These are phyloP conservation scores for Zygosaccharomyces pseudorouxii DNA, from an alignment of 805 yeast genomes.

Conservation along the genomic window DNA sequence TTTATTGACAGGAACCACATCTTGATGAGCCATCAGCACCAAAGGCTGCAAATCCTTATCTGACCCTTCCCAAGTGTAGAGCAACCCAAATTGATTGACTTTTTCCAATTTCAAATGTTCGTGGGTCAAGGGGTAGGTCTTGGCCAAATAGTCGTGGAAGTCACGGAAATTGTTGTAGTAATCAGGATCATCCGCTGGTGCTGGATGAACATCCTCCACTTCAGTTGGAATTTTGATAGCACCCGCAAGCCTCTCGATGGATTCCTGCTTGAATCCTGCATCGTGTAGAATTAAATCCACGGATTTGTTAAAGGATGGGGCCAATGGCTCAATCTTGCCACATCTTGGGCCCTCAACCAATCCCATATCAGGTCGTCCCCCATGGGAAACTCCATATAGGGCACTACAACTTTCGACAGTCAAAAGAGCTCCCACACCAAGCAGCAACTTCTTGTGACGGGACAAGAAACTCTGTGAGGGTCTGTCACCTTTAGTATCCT, in stretches of 20 bases:
- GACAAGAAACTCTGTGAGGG: neutral
- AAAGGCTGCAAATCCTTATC: conserved; percentile 52
- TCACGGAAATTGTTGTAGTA: conserved; percentile 33
- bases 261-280: conserved; percentile 33
- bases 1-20: conserved; percentile 70
- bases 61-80: conserved; percentile 60
- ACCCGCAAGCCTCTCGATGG: conserved; percentile 43
- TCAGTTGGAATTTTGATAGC: conserved; percentile 61
- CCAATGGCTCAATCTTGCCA: conserved; percentile 1
- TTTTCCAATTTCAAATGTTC: conserved; percentile 45
- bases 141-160: conserved; percentile 51
- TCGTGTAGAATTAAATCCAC: conserved; percentile 26
- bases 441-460: conserved; percentile 7
- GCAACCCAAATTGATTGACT: conserved; percentile 59
- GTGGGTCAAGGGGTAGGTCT: conserved; percentile 52
- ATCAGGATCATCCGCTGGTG: conserved; percentile 46
- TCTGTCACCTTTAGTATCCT: neutral
- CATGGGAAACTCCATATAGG: neutral
- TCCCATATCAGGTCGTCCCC: neutral
- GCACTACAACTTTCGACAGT: conserved; percentile 5
- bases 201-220: conserved; percentile 46
- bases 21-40: conserved; percentile 71
- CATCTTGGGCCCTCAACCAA: neutral
- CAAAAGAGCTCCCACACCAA: conserved; percentile 9
- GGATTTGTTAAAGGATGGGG: conserved; percentile 7